Evolutionary conservation across 257 asterid species (phyloP), one percentile per base, ranked within the genome.

Genomic region (Salvia splendens): DNA sequence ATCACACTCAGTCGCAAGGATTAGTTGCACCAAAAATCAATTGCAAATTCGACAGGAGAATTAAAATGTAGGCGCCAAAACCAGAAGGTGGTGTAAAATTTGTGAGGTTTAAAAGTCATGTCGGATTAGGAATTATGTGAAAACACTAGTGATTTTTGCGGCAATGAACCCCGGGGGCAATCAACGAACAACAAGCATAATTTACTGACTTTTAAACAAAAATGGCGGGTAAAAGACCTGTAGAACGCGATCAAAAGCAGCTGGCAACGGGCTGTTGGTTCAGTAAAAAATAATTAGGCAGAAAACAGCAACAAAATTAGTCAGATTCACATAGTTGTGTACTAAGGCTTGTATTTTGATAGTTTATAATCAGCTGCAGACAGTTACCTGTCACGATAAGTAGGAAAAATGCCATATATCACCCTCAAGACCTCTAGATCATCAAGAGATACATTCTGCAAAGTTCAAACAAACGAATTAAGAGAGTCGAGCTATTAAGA

Each of bases 331-430:
- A 54, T 16, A 38, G 16, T 24, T 20, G 10, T 51, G 40, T 58
- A 33, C 55, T 46, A 64, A 6, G 16, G 30, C 49, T 40, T 42
- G 5, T 55, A 45, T 41, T 42, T 50, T 12, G 9, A 35, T n/a
- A 14, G 32, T 65, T 60, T 36, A 47, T 9, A 46, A 11, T 61
- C 8, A 14, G 43, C 56, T 62, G 40, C 55, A 40, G 51, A 3
- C 6, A 40, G 65, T 76, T 69, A 87, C 98, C 98, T 92, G 88
- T 89, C 95, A 65, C 97, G 81, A 65, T 89, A 92, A 3, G 98
- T 87, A 60, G 98, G 98, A 43, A 92, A 92, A 76, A 89, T 89
- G 71, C 97, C 98, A 60, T 80, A 89, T 75, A 86, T 81, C 60
- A 92, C 96, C 80, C 98, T 83, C 80, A 92, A 72, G 72, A 89